A percentile compares a stretch with the other conserved stretches of the same genome.
phyloP scores from a whole-genome alignment of 2,329 filamentous ascomycete species.

The Colletotrichum caudatum region DNA sequence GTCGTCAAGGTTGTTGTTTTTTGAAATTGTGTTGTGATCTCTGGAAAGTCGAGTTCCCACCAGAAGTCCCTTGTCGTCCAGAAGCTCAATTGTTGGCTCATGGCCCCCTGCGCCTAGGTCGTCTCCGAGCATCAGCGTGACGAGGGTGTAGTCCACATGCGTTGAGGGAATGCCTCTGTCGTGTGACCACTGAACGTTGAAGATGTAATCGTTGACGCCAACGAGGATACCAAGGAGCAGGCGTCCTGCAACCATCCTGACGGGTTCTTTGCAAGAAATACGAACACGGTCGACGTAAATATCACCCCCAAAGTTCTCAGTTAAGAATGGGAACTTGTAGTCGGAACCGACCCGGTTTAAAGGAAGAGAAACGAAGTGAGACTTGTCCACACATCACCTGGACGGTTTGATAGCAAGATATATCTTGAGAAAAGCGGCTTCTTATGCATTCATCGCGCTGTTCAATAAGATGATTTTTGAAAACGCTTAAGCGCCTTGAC shows the following conservation, averaged over 20 bases:
- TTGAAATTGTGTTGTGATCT: slow-evolving; percentile 1
- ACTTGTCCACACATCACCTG: neutral
- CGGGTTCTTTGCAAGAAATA: neutral
- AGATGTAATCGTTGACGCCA: neutral
- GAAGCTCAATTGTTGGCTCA: slow-evolving; percentile 42
- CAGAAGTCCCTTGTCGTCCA: slow-evolving; percentile 40
- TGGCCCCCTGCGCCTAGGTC: slow-evolving; percentile 20
- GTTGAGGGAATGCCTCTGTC: slow-evolving; percentile 12
- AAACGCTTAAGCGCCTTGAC: neutral
- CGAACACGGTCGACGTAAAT: too few relatives aligned
- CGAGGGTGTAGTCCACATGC: slow-evolving; percentile 11
- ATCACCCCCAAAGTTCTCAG: too few relatives aligned
- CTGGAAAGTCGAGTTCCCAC: slow-evolving; percentile 35
- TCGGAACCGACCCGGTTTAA: too few relatives aligned
- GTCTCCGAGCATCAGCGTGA: slow-evolving; percentile 15
- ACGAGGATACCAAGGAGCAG: slow-evolving; percentile 17
- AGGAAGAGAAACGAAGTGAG: neutral
- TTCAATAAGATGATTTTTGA: neutral
- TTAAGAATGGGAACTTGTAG: neutral
- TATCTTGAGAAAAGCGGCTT: too few relatives aligned
- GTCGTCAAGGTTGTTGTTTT: slow-evolving; percentile 13
- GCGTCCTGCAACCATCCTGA: neutral
- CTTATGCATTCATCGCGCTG: neutral
- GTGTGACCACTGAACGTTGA: slow-evolving; percentile 17
- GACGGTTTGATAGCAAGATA: fast-evolving